These are phyloP conservation scores for Fusarium sterilihyphosum DNA, from an alignment of 2,329 filamentous ascomycete species.

Conservation along the genomic window DNA sequence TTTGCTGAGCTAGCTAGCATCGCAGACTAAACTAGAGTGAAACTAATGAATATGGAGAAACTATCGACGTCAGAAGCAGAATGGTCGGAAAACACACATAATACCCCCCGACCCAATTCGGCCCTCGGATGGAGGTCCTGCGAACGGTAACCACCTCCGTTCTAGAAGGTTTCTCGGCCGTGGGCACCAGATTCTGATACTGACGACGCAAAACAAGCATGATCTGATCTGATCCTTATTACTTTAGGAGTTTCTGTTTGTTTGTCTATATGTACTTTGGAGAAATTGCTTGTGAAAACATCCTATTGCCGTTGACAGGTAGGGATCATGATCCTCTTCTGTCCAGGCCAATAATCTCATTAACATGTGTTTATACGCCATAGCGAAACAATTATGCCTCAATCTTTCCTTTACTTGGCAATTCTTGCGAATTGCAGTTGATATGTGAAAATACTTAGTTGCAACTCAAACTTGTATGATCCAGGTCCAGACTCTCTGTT, in stretches of 20 bases:
- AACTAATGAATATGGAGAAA: not conserved
- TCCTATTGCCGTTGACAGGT: conserved; percentile 3
- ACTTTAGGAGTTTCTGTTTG: not conserved
- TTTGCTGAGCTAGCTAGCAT: not conserved
- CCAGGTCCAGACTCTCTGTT: conserved; percentile 24
- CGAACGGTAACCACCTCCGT: conserved; percentile 31
- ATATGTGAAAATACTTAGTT: conserved; percentile 11
- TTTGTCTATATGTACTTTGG: too few relatives aligned
- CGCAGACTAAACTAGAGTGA: not conserved
- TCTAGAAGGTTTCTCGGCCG: conserved; percentile 29
- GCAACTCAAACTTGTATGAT: conserved; percentile 14
- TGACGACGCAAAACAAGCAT: not conserved
- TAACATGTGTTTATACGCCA: not conserved
- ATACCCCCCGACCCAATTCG: conserved; percentile 18
- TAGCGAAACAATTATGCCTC: not conserved
- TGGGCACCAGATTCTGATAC: not conserved
- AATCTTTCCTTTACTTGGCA: not conserved
- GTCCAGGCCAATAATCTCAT: not conserved
- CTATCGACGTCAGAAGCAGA: conserved; percentile 12
- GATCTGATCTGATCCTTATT: not conserved
- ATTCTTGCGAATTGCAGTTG: not conserved
- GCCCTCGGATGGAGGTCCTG: conserved; percentile 3
- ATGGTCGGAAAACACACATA: conserved; percentile 26
- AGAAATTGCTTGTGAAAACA: conserved; percentile 13
- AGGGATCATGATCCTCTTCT: conserved; percentile 4